Base-by-base conservation (phyloP, 768 basidiomycete genomes). In the Psilocybe azurescens region DNA sequence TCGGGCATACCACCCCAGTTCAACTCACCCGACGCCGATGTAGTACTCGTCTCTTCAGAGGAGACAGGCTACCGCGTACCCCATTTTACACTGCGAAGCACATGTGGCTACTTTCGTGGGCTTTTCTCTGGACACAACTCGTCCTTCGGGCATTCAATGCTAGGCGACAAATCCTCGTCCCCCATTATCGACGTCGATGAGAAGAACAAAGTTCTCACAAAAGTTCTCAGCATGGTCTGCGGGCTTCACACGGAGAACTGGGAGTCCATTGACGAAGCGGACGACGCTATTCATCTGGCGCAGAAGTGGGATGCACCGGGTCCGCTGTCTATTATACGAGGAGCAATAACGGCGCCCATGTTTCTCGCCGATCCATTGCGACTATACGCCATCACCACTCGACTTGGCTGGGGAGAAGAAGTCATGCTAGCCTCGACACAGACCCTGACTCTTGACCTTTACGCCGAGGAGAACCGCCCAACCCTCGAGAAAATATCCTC, bases 71-170 rank as follows among this genome's bases (percentile, higher is more conserved):
- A 87, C 70, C 80, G 81, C 41, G 78, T 88, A 32, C 85, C 86
- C 63, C 82, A 84, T 0, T 82, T 78, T 70, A 86, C 83, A 1
- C 78, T 89, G 44, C 83, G 82, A 66, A 80, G 79, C 28, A 85
- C 86, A 0, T 87, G 85, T 4, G 83, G 85, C 33, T 83, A 86
- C 76, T 87, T 87, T 70, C 77, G 81, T 54, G 78, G 81, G 11
- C 81, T 88, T 67, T 87, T 87, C 69, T 75, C 81, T 3, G 50
- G 14, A 28, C 47, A 50, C 18, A 38, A 16, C 38, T 50, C 65
- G 18, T 59, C 50, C 47, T 60, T 58, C 30, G 38, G 24, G 24
- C 62, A 53, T 38, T n/a, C 41, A 44, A 2, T 5, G 14, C 41
- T 44, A 16, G 41, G 30, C 8, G 54, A 59, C 32, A 50, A 30